A percentile compares a stretch with the other conserved stretches of the same genome.
phyloP scores from a whole-genome alignment of 208 protist species.

The Trypanosoma mega region DNA sequence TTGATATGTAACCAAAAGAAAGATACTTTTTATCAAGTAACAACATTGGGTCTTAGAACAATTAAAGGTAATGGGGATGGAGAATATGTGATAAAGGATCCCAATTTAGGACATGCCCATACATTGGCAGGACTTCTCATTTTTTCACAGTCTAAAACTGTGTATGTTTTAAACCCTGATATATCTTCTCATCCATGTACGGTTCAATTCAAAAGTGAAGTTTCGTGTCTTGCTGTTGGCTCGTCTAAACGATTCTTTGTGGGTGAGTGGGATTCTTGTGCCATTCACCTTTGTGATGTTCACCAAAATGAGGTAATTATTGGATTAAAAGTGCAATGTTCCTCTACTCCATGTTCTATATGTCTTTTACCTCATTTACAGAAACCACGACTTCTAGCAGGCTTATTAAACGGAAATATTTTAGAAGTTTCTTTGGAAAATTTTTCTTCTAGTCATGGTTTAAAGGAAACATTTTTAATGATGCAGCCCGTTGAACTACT shows the following conservation, averaged over 20 bases:
- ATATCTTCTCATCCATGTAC: neutral
- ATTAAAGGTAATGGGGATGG: constrained; percentile 7
- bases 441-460: neutral
- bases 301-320: neutral
- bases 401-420: constrained; percentile 28
- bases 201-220: constrained; percentile 20
- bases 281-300: constrained; percentile 19
- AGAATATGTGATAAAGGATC: constrained; percentile 3
- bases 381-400: constrained; percentile 20
- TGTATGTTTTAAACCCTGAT: constrained; percentile 12
- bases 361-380: constrained; percentile 17
- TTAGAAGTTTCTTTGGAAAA: constrained; percentile 17
- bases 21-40: constrained; percentile 23
- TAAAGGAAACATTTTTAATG: constrained; percentile 23
- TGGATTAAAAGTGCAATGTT: constrained; percentile 13
- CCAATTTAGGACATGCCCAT: constrained; percentile 14
- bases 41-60: constrained; percentile 14
- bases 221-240: constrained; percentile 19
- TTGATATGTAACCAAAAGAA: constrained; percentile 7
- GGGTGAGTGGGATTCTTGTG: constrained; percentile 23
- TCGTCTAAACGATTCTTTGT: constrained; percentile 20
- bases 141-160: constrained; percentile 15
- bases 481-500: constrained; percentile 54
- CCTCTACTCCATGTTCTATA: constrained; percentile 24
- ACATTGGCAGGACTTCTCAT: constrained; percentile 15